phyloP scores from a whole-genome alignment of 176 grass and related monocot genomes.

The Melocanna baccifera region DNA sequence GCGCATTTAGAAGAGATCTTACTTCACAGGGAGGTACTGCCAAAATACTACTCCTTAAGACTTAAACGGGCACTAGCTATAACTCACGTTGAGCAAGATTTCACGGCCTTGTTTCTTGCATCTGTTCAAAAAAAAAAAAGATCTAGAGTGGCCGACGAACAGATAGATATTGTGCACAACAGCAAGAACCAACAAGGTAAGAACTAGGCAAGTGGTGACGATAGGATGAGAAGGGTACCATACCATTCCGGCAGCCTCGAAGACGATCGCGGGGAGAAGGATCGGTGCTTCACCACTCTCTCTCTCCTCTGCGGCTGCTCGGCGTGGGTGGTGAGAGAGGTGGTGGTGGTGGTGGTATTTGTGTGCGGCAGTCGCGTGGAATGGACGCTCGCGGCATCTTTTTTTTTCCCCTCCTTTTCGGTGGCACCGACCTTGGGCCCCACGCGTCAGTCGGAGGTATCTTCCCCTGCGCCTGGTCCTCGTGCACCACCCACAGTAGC shows the following conservation, averaged over 20 bases:
- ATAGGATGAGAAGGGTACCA: neutral
- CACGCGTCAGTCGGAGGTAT: neutral
- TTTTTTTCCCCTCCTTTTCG: neutral
- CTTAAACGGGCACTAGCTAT: neutral
- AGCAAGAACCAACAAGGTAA: neutral
- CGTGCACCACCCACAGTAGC: neutral
- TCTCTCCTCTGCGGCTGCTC: too few relatives aligned
- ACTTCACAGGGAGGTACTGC: too few relatives aligned
- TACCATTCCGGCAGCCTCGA: conserved; percentile 17
- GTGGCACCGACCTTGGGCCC: conserved; percentile 14
- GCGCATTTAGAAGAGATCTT: neutral
- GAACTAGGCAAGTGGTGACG: neutral
- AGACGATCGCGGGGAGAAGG: too few relatives aligned
- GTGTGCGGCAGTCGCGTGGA: conserved; percentile 48
- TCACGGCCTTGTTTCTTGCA: neutral
- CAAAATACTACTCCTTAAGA: neutral
- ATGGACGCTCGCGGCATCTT: conserved; percentile 47
- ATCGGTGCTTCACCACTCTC: neutral
- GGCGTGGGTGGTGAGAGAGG: neutral
- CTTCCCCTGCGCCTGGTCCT: neutral
- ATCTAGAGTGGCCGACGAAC: neutral
- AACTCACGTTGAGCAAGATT: neutral
- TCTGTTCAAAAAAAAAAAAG: fast-evolving
- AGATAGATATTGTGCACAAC: neutral
- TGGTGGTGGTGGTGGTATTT: conserved; percentile 32